phyloP scores from a whole-genome alignment of 2,329 filamentous ascomycete species.

The Diaporthe batatas region DNA sequence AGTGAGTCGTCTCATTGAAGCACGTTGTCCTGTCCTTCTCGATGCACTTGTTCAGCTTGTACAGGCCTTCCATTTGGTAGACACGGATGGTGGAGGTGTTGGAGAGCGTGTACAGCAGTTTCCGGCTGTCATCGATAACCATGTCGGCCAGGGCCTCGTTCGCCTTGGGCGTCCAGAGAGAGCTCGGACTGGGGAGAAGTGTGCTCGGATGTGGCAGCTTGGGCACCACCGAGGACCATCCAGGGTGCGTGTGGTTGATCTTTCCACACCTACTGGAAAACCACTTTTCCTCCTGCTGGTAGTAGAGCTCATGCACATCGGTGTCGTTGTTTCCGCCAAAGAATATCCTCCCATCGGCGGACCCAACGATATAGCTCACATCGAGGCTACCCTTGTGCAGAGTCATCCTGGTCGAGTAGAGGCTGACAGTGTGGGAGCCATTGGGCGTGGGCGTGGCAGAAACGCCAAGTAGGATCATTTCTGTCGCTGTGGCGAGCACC shows the following conservation, averaged over 20 bases:
- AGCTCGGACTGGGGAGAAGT: conserved; percentile 58
- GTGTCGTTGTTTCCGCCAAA: conserved; percentile 85
- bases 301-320: conserved; percentile 93
- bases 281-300: conserved; percentile 98
- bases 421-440: conserved; percentile 78
- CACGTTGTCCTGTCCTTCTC: conserved; percentile 74
- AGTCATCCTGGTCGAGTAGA: conserved; percentile 92
- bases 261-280: conserved; percentile 90
- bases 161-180: conserved; percentile 64
- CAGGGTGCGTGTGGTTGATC: conserved; percentile 86
- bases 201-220: conserved; percentile 56
- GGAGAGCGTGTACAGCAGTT: conserved; percentile 91
- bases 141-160: conserved; percentile 81
- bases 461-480: conserved; percentile 92
- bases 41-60: conserved; percentile 73
- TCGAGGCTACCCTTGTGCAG: conserved; percentile 81
- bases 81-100: conserved; percentile 89
- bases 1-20: conserved; percentile 84
- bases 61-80: conserved; percentile 82
- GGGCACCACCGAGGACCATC: conserved; percentile 76
- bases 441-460: conserved; percentile 74
- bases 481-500: conserved; percentile 86
- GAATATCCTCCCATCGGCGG: conserved; percentile 91
- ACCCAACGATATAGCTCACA: conserved; percentile 83
- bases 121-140: conserved; percentile 88